Evolutionary conservation across 176 grass and related monocot genomes (phyloP), one percentile per base, ranked within the genome.

Genomic region (Bromus sterilis): DNA sequence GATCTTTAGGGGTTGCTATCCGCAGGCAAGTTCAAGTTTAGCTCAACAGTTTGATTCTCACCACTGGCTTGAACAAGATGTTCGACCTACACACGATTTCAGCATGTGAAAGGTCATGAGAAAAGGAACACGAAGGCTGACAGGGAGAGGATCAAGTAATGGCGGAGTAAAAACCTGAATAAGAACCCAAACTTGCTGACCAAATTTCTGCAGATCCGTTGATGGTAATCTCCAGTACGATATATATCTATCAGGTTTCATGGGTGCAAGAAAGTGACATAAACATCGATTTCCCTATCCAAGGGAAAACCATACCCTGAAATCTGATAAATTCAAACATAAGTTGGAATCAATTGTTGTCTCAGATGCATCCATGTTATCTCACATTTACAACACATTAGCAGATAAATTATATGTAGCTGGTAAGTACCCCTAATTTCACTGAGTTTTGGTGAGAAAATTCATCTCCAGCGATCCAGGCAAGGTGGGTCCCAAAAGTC

Each of bases 191-290:
- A 95, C 80, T 75, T 4, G 78, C 66, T 95, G 90, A 42, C 96
- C 96, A 79, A 95, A 98, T 26, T 70, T 89, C 39, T 80, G 80
- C 40, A 91, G 89, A 36, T 87, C 87, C 60, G 93, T 90, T 42
- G 80, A 86, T 68, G 79, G 80, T 85, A 98, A 75, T 86, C 89
- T 93, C 96, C 96, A 98, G 56, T 98, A 86, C 3, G 96, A 95
- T 59, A 90, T 55, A 62, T 95, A 98, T 55, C 84, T 78, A 16
- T 93, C 93, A 78, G 93, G 86, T 79, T 74, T 86, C 9, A 67
- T 51, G 37, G 96, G 96, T 63, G 96, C 77, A 75, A 77, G 28
- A 51, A 98, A 89, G 64, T 88, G 70, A 86, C 93, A 59, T 76
- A 83, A 82, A 98, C 61, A 37, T 95, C 89, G 56, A 89, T 71